Evolutionary conservation across 768 basidiomycete species (phyloP), one percentile per base, ranked within the genome.

Genomic region (Rhodotorula graminis): DNA sequence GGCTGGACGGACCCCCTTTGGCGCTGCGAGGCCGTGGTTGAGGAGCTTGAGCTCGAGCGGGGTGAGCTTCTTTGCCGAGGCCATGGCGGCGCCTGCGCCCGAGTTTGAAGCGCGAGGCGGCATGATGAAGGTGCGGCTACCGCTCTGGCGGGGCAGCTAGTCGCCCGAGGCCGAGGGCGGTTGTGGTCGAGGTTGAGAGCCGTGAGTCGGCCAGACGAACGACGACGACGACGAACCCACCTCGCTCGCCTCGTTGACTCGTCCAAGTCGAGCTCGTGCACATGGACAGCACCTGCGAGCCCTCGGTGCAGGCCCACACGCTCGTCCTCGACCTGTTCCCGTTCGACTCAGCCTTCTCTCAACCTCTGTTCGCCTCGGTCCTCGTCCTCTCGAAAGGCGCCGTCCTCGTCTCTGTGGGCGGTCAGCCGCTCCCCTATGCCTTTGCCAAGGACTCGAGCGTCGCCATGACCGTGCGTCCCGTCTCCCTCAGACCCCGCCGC

Each of bases 31-130:
- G 40, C 74, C 75, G 11, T 46, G 56, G 33, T 73, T 59, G 61
- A 70, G 31, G 14, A 76, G 33, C 49, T 70, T 70, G 31, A 59
- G 53, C 64, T 76, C 75, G 37, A 65, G 50, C 3, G 75, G 62
- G 4, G 63, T 25, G 46, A 76, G 68, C 64, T 70, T 72, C 52
- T 61, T 67, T 53, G n/a, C 23, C n/a, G 15, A 18, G 4, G 53
- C 60, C 7, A n/a, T 31, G 42, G 60, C 42, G 9, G 29, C 40
- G 5, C n/a, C 40, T 47, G 37, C 42, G n/a, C 29, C 65, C 65
- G 67, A 68, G 29, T 60, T 68, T 14, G 52, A 56, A 3, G 67
- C 67, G 11, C 29, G 18, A 12, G 67, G 67, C 4, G 67, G 67
- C 67, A 68, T 68, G 19, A n/a, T 47, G 42, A 19, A n/a, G 12